Percentiles rank a stretch among this genome's conserved stretches.
These are phyloP conservation scores for Luvunga scandens DNA, from an alignment of 345 rosid species.

Conservation along the genomic window DNA sequence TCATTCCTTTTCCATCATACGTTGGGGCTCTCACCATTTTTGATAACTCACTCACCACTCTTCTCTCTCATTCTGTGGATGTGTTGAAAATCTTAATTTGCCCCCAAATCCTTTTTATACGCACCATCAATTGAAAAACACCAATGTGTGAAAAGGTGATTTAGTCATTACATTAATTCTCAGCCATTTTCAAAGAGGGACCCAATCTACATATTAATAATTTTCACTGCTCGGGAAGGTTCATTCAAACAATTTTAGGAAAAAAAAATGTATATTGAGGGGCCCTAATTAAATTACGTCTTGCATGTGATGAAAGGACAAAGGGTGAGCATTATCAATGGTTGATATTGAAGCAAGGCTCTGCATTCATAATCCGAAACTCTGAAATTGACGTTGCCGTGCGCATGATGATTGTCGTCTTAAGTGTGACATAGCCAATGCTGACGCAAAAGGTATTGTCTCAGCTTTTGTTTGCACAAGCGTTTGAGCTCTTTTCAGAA, in stretches of 20 bases:
- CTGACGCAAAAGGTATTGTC: background rate
- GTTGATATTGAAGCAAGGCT: background rate
- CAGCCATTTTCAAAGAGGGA: background rate
- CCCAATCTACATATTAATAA: background rate
- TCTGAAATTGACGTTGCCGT: no score
- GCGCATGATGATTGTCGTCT: no score
- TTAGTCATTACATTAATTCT: background rate
- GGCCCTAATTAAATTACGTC: background rate
- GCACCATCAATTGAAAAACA: background rate
- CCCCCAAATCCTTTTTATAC: background rate
- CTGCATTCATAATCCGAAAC: background rate
- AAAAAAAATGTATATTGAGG: background rate
- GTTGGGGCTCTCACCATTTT: constrained; percentile 37
- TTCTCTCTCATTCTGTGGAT: background rate
- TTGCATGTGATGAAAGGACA: background rate
- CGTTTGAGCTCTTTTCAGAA: no score
- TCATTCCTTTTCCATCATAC: constrained; percentile 33
- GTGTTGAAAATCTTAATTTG: background rate
- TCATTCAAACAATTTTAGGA: no score
- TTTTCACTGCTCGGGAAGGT: no score
- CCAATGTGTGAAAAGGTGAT: background rate
- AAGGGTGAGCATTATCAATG: background rate
- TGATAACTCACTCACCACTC: background rate
- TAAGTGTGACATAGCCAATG: background rate
- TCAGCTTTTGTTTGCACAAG: background rate